Base-by-base conservation (phyloP, 1,284 basidiomycete species). In the Irpex rosettiformis region DNA sequence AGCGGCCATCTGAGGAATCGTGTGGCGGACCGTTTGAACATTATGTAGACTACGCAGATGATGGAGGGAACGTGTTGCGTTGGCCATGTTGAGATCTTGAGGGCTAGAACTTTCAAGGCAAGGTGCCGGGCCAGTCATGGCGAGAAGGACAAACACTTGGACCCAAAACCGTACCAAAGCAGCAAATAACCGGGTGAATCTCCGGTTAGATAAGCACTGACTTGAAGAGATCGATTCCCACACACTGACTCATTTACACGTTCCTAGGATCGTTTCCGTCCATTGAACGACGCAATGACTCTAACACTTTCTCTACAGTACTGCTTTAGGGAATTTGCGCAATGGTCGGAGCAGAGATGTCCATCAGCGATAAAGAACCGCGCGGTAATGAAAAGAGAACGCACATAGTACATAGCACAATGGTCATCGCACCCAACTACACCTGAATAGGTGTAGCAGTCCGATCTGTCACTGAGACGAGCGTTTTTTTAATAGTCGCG, bases 121-220 rank as follows among this genome's bases (percentile, higher is more conserved):
- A 54, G 21, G 37, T 16, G 21, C 11, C 25, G 24, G 54, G 16
- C n/a, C 30, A 54, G 13, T 13, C 24, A 56, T 4, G n/a, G 43
- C 8, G 43, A 25, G 5, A 29, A 45, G 10, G 49, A 45, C 25
- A 42, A 25, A 45, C 28, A 49, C 27, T 42, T 40, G 30, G 3
- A 25, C 45, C 47, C 56, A 47, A 28, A 45, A 57, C n/a, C 7
- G 10, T 13, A 43, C 29, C 57, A 54, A 58, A 56, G 55, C 40
- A 54, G 52, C 33, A 61, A 54, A 56, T 57, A 54, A 61, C 58
- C 60, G 53, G 57, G 56, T 58, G 13, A 56, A 58, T 58, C 57
- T 22, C 60, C 57, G 60, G 43, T 18, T 45, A 45, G 43, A 60
- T 37, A 54, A 42, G 27, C 53, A 51, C 58, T 56, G 40, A 25